Evolutionary conservation across 2,329 filamentous ascomycete genomes (phyloP).

Genomic region (Fusarium chaquense): DNA sequence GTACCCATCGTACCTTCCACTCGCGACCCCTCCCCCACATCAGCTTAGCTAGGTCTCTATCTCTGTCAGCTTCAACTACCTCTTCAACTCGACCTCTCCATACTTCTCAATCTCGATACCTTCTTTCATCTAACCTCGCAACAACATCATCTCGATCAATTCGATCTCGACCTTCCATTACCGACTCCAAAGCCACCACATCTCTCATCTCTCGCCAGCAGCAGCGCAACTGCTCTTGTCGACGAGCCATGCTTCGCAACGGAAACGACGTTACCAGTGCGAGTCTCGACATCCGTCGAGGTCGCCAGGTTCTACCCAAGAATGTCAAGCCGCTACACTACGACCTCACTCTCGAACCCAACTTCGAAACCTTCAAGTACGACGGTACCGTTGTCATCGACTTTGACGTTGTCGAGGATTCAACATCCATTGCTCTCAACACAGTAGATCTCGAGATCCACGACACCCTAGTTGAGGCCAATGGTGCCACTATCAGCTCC

Average conservation of each 20-base stretch:
- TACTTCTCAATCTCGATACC: constrained; percentile 9
- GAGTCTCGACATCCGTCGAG: constrained; percentile 47
- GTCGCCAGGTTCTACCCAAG: constrained; percentile 85
- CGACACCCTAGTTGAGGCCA: constrained; percentile 62
- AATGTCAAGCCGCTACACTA: constrained; percentile 96
- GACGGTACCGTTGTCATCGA: constrained; percentile 87
- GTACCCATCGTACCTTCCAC: constrained; percentile 33
- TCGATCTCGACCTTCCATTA: not conserved
- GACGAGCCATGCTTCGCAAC: constrained; percentile 49
- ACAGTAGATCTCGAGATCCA: constrained; percentile 87
- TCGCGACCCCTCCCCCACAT: constrained; percentile 46
- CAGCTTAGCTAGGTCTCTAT: constrained; percentile 36
- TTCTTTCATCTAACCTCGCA: constrained; percentile 10
- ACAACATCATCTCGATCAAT: constrained; percentile 6
- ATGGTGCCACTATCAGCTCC: constrained; percentile 61
- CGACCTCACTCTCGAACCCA: constrained; percentile 88
- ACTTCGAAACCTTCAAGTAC: constrained; percentile 89
- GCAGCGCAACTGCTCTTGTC: constrained; percentile 48
- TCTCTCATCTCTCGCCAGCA: constrained; percentile 35
- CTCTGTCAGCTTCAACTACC: constrained; percentile 25
- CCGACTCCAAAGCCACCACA: constrained; percentile 10
- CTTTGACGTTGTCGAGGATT: constrained; percentile 86
- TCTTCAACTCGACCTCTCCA: not conserved
- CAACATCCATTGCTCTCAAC: constrained; percentile 87
- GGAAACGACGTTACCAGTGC: constrained; percentile 41